phyloP scores from a whole-genome alignment of 164 flowering plant species.

The Malania oleifera region DNA sequence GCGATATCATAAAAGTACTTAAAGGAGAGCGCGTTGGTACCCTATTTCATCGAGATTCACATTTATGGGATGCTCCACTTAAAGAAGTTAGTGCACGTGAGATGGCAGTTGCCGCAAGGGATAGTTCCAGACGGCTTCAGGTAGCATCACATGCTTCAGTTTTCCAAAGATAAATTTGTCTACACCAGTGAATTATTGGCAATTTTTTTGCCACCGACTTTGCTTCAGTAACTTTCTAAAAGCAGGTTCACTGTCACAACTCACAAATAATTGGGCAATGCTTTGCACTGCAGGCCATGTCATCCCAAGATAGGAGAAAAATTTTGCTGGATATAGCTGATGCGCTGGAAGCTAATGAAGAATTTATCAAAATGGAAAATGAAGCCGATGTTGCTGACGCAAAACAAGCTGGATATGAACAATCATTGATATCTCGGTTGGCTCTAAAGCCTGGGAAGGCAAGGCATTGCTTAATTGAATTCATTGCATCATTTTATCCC shows the following conservation, averaged over 20 bases:
- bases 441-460: conserved; percentile 83
- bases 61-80: conserved; percentile 37
- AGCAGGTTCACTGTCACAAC: not conserved
- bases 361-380: conserved; percentile 61
- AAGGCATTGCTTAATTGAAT: conserved; percentile 21
- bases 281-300: conserved; percentile 45
- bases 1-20: conserved; percentile 68
- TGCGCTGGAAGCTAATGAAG: conserved; percentile 80
- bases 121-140: conserved; percentile 87
- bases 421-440: conserved; percentile 75
- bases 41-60: conserved; percentile 86
- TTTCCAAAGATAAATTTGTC: not conserved
- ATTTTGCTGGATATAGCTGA: conserved; percentile 76
- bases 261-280: conserved; percentile 4
- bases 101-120: conserved; percentile 98
- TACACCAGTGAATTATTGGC: not conserved
- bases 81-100: conserved; percentile 60
- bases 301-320: conserved; percentile 66
- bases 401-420: conserved; percentile 74
- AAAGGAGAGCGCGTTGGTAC: conserved; percentile 80
- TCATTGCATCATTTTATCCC: not conserved
- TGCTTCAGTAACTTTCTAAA: not conserved
- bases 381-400: conserved; percentile 86
- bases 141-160: conserved; percentile 28
- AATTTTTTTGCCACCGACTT: not conserved